Conservation (phyloP, 495 filamentous ascomycete genomes). For the Neurospora intermedia region DNA sequence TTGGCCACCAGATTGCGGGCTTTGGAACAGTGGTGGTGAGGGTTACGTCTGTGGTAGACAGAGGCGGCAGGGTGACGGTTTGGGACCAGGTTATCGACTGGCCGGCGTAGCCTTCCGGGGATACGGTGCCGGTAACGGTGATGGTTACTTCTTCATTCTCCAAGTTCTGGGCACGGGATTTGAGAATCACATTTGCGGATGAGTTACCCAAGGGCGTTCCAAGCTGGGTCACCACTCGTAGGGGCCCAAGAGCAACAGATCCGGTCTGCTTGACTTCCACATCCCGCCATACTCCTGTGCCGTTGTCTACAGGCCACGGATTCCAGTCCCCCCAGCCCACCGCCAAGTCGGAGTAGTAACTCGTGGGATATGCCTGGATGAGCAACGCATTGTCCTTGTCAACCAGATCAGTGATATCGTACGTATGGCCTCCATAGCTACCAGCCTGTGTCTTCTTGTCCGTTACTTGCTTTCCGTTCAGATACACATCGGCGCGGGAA, state of each 20-base stretch:
- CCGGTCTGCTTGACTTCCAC: constrained; percentile 50
- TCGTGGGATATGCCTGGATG: constrained; percentile 45
- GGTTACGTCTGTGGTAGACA: constrained; percentile 26
- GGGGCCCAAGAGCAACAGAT: constrained; percentile 36
- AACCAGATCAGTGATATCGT: constrained; percentile 39
- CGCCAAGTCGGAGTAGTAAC: constrained; percentile 48
- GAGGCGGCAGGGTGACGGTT: constrained; percentile 27
- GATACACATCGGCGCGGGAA: constrained; percentile 48
- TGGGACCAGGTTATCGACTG: constrained; percentile 16
- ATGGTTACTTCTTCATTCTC: constrained; percentile 27
- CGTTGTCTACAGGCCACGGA: constrained; percentile 47
- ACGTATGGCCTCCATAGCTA: constrained; percentile 44
- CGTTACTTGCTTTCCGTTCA: constrained; percentile 47
- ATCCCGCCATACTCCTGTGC: constrained; percentile 51
- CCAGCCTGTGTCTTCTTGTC: constrained; percentile 40
- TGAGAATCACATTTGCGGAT: constrained; percentile 34
- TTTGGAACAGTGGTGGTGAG: constrained; percentile 25
- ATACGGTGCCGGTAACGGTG: constrained; percentile 29
- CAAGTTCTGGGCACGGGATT: constrained; percentile 39
- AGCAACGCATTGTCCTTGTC: constrained; percentile 37
- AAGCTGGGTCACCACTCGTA: constrained; percentile 39
- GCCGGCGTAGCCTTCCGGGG: constrained; percentile 10
- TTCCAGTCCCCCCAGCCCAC: constrained; percentile 59
- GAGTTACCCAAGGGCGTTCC: constrained; percentile 15
- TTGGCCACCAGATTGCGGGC: constrained; percentile 39